Conservation (phyloP, 83 land plant genomes). For the Thuja plicata region DNA sequence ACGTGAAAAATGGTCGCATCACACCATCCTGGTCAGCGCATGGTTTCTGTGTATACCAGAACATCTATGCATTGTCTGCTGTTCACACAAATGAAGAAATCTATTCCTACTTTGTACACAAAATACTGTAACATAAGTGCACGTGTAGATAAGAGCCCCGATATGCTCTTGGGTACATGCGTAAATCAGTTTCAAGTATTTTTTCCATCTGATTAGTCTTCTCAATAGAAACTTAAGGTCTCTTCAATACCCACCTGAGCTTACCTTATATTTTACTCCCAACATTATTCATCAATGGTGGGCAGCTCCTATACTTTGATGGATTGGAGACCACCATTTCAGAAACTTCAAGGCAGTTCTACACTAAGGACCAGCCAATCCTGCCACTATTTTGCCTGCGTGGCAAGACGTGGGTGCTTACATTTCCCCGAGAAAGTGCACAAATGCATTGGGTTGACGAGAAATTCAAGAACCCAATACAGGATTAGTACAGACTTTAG, state of each 20-base stretch:
- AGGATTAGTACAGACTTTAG: background rate
- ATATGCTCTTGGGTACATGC: background rate
- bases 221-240: background rate
- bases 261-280: background rate
- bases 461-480: slow-evolving; percentile 3
- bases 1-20: background rate
- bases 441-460: slow-evolving; percentile 3
- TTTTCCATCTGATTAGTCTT: background rate
- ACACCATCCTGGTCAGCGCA: background rate
- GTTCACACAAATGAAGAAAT: background rate
- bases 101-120: background rate
- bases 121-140: background rate
- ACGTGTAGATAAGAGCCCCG: background rate
- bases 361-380: background rate
- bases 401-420: background rate
- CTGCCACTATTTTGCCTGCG: background rate
- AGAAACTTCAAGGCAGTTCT: background rate
- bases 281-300: background rate
- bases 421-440: background rate
- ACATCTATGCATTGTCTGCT: background rate
- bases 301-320: background rate
- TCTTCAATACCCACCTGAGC: background rate
- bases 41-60: background rate
- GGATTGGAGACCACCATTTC: background rate
- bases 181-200: background rate